Evolutionary conservation across 2,329 filamentous ascomycete species (phyloP), one percentile per base, ranked within the genome.

Genomic region (Colletotrichum abscissum): DNA sequence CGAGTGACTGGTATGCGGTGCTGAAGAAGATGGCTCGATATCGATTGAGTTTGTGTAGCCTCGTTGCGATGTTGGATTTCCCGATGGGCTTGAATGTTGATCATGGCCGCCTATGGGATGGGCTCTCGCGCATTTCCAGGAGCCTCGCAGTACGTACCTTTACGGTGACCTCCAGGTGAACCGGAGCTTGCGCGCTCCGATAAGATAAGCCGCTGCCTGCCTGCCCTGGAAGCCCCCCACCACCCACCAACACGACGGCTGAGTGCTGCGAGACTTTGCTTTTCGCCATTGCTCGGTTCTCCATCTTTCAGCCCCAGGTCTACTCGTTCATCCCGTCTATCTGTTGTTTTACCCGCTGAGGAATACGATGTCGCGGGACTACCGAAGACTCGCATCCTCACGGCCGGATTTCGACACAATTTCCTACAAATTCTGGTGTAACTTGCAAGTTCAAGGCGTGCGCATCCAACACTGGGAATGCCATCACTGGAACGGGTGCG

Each of bases 131-230:
- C 49, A 57, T 63, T 63, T 62, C 63, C 26, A 35, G 57, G 57
- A 62, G 49, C 57, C 57, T 49, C 57, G 57, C 46, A 28, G 64
- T 63, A 71, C 69, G 63, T 71, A 71, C 56, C 69, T 30, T n/a
- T 49, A 35, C 6, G 24, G n/a, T 19, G 38, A 35, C 33, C 33
- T 35, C 11, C 33, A 35, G 38, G 16, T 8, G 42, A 38, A 14
- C 9, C 9, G 26, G 14, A 69, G 58, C 30, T 58, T 55, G 46
- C 35, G 16, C 19, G 1, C 3, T 6, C n/a, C 9, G 69, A 72
- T 72, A 72, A 72, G 69, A 72, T 71, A 71, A 63, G 63, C 19
- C 38, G 14, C 26, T 42, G 28, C 42, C 38, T 42, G 16, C 12
- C 14, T 42, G 5, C 12, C 38, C 42, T 22, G 4, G 7, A 1